Evolutionary conservation across 1,284 basidiomycete species (phyloP).

Genomic region (Microbotryum lychnidis-dioicae): DNA sequence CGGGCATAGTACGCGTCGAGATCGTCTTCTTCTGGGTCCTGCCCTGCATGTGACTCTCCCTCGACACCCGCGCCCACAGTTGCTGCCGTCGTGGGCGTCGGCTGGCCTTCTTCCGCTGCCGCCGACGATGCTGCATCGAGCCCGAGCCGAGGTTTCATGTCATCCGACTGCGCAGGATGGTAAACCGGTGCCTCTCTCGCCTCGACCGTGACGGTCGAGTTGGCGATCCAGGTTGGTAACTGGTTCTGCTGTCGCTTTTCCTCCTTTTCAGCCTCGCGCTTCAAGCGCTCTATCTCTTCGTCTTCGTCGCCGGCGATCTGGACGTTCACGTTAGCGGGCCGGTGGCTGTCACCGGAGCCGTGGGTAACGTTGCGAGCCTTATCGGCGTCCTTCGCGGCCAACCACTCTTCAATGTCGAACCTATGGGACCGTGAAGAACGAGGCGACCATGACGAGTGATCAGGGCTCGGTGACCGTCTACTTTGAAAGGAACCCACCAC

Average conservation of each 20-base stretch:
- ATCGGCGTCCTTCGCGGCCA: conserved; percentile 40
- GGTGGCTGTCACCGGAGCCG: conserved; percentile 47
- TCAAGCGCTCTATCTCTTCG: conserved; percentile 47
- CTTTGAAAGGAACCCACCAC: neutral
- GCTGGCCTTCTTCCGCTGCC: too few relatives aligned
- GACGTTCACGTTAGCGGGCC: conserved; percentile 37
- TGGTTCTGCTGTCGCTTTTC: conserved; percentile 64
- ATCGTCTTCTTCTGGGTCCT: conserved; percentile 10
- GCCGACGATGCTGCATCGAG: too few relatives aligned
- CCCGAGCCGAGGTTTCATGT: too few relatives aligned
- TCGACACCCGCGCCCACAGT: too few relatives aligned
- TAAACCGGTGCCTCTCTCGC: conserved; percentile 52
- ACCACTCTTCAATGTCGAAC: conserved; percentile 72
- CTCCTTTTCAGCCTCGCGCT: conserved; percentile 45
- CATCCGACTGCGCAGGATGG: too few relatives aligned
- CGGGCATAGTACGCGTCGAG: conserved; percentile 34
- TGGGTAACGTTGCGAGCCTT: conserved; percentile 21
- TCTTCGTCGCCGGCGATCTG: conserved; percentile 44
- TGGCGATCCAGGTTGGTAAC: conserved; percentile 84
- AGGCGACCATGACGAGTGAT: conserved; percentile 1
- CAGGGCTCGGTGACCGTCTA: neutral
- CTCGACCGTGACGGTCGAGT: conserved; percentile 88
- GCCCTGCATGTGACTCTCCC: too few relatives aligned
- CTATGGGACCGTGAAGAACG: conserved; percentile 40
- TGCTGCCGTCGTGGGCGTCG: too few relatives aligned